Evolutionary conservation across 1,139 yeast species (phyloP).

Genomic region (Hyphopichia buzzinii): DNA sequence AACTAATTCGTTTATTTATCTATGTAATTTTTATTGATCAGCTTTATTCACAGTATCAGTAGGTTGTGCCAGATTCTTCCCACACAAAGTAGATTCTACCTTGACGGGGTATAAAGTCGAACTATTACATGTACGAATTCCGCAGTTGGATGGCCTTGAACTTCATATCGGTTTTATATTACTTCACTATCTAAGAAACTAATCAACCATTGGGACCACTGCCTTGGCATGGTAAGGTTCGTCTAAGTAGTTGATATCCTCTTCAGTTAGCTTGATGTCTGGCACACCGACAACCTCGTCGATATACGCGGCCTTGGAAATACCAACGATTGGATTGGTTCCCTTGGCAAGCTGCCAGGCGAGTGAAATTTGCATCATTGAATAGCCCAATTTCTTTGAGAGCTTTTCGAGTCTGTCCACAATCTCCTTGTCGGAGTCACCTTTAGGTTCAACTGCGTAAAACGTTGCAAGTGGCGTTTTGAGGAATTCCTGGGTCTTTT

Average conservation of each 20-base stretch:
- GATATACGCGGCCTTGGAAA: conserved; percentile 43
- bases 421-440: conserved; percentile 28
- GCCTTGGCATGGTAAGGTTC: conserved; percentile 34
- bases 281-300: conserved; percentile 49
- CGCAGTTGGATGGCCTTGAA: no score
- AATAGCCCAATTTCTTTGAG: conserved; percentile 35
- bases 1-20: no score
- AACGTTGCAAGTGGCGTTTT: not conserved
- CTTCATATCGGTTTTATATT: no score
- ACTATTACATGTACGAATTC: no score
- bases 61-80: no score
- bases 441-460: not conserved
- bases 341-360: conserved; percentile 55
- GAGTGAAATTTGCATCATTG: conserved; percentile 53
- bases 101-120: no score
- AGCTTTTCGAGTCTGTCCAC: conserved; percentile 48
- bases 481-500: conserved; percentile 1
- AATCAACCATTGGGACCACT: no score
- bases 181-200: no score
- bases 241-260: conserved; percentile 44
- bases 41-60: no score
- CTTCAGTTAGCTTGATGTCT: conserved; percentile 36
- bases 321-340: conserved; percentile 49
- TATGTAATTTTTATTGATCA: no score
- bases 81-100: no score